phyloP scores from a whole-genome alignment of 2,329 filamentous ascomycete species.

The Hymenoscyphus scutula region DNA sequence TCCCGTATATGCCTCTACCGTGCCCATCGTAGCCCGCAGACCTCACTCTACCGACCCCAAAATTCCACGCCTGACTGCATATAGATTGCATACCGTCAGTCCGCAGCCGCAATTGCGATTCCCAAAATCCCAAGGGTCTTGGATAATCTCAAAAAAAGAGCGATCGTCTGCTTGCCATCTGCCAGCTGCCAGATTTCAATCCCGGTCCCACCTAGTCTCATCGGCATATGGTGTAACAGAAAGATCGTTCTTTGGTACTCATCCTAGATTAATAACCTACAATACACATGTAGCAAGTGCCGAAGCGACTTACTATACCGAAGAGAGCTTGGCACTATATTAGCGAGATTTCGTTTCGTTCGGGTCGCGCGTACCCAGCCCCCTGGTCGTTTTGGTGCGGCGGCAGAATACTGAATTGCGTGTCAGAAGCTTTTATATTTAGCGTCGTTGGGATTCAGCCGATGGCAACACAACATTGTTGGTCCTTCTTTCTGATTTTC shows the following conservation, averaged over 20 bases:
- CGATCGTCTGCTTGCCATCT: background rate
- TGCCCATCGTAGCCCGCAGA: background rate
- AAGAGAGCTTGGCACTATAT: background rate
- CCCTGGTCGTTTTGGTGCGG: background rate
- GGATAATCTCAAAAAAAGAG: background rate
- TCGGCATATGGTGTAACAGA: background rate
- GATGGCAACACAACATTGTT: background rate
- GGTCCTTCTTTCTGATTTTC: background rate
- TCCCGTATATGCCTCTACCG: background rate
- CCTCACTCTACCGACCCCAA: background rate
- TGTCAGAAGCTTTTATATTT: background rate
- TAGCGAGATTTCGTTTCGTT: background rate
- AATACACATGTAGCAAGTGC: background rate
- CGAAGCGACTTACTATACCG: background rate
- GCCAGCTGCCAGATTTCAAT: background rate
- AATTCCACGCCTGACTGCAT: background rate
- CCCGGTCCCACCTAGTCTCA: background rate
- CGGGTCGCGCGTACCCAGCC: background rate
- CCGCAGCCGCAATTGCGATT: background rate
- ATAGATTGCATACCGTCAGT: background rate
- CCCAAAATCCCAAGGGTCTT: background rate
- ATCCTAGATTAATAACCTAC: background rate
- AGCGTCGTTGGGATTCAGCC: background rate
- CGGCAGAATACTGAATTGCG: background rate
- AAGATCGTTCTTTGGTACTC: background rate